A percentile compares a stretch with the other conserved stretches of the same genome.
Evolutionary conservation across 1,139 yeast species (phyloP).

Genomic region (Kodamaea ohmeri): DNA sequence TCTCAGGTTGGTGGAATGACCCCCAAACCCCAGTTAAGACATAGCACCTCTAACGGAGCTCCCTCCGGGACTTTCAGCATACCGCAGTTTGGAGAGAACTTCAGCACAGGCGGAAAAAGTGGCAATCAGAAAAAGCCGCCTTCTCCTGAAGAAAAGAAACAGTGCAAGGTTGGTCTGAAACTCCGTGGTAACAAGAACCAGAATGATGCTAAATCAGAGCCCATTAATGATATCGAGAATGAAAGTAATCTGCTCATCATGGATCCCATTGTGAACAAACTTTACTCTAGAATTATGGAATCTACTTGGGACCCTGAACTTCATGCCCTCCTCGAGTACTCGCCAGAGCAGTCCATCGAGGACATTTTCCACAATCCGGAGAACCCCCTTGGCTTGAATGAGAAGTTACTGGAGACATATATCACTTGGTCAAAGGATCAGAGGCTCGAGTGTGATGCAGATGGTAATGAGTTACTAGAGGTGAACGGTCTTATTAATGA

Average conservation of each 20-base stretch:
- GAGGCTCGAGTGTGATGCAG: slow-evolving; percentile 15
- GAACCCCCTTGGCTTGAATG: slow-evolving; percentile 54
- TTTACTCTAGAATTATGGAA: slow-evolving; percentile 63
- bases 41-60: slow-evolving; percentile 5
- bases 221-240: slow-evolving; percentile 1
- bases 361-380: slow-evolving; percentile 72
- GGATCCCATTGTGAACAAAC: slow-evolving; percentile 51
- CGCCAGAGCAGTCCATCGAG: slow-evolving; percentile 70
- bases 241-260: slow-evolving; percentile 23
- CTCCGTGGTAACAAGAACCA: background rate
- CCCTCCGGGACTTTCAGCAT: slow-evolving; percentile 24
- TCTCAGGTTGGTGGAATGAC: background rate
- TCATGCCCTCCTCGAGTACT: slow-evolving; percentile 52
- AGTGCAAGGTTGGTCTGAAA: background rate
- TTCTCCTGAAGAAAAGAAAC: too few relatives aligned
- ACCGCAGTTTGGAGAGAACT: slow-evolving; percentile 33
- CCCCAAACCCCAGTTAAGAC: slow-evolving; percentile 1
- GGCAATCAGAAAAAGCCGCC: background rate
- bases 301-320: slow-evolving; percentile 79
- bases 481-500: slow-evolving; percentile 46
- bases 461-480: slow-evolving; percentile 44
- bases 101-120: background rate
- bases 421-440: slow-evolving; percentile 13
- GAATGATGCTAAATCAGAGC: background rate
- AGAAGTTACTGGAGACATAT: slow-evolving; percentile 23